Percentiles rank a stretch among this genome's conserved stretches.
Conservation (phyloP, 1,284 basidiomycete species). For the Ustilago hordei region DNA sequence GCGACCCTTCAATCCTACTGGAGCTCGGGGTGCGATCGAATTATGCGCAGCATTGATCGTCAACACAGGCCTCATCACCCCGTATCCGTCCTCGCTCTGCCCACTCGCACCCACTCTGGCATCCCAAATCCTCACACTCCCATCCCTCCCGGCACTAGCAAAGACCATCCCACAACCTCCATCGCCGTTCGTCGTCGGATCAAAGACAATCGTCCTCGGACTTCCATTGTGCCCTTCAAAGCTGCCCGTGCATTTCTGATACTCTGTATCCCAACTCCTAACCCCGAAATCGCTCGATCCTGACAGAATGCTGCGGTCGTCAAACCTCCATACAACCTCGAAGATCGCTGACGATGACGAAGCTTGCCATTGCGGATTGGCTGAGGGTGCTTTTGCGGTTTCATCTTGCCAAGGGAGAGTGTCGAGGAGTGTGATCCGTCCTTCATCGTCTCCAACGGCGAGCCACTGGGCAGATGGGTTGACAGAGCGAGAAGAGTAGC, state of each 20-base stretch:
- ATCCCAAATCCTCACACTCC: conserved; percentile 64
- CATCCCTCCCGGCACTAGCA: conserved; percentile 64
- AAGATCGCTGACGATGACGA: conserved; percentile 54
- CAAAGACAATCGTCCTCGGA: conserved; percentile 61
- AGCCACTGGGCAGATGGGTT: conserved; percentile 60
- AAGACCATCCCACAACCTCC: conserved; percentile 55
- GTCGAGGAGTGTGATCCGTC: conserved; percentile 61
- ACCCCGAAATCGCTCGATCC: conserved; percentile 64
- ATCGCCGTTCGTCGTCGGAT: conserved; percentile 51
- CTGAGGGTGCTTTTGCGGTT: conserved; percentile 14
- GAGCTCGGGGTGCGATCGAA: neutral
- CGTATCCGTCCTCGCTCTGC: conserved; percentile 5
- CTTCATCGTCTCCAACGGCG: conserved; percentile 66
- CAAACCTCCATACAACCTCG: conserved; percentile 61
- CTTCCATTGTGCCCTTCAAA: conserved; percentile 59
- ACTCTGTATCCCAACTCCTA: conserved; percentile 63
- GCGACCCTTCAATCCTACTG: conserved; percentile 4
- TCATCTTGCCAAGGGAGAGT: conserved; percentile 46
- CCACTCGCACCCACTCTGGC: conserved; percentile 23
- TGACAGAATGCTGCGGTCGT: conserved; percentile 58
- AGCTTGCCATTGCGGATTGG: conserved; percentile 37
- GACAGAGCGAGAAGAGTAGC: conserved; percentile 51
- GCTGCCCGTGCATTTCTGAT: conserved; percentile 37
- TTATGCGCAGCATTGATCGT: conserved; percentile 61
- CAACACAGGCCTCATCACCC: conserved; percentile 40